These are phyloP conservation scores for Cicer cuneatum DNA, from an alignment of 306 rosid species.

Conservation along the genomic window DNA sequence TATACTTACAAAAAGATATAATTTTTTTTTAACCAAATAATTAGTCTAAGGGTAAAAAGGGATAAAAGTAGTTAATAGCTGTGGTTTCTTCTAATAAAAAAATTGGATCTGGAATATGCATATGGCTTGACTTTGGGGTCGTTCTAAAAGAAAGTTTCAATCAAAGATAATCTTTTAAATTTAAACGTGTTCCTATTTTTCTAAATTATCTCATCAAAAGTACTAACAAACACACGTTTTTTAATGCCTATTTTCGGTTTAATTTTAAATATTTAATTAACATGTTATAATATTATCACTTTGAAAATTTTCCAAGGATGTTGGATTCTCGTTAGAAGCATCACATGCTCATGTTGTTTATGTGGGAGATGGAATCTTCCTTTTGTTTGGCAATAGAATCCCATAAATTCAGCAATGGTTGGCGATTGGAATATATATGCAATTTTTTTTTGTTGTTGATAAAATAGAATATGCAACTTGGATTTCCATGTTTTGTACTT, in stretches of 20 bases:
- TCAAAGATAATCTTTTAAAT: slow-evolving; percentile 14
- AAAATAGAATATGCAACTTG: slow-evolving; percentile 7
- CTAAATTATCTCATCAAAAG: not conserved
- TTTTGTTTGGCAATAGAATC: slow-evolving; percentile 3
- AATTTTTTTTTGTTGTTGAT: not conserved
- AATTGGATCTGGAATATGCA: not conserved
- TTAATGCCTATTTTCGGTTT: not conserved
- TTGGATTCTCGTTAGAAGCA: slow-evolving; percentile 26
- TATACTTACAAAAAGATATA: too few species aligned
- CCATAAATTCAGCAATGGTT: slow-evolving; percentile 30
- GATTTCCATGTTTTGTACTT: slow-evolving; percentile 33
- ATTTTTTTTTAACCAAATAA: too few species aligned
- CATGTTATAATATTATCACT: slow-evolving; percentile 12
- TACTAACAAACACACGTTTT: too few species aligned
- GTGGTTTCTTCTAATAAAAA: not conserved
- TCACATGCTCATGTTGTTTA: slow-evolving; percentile 14
- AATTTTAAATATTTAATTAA: not conserved
- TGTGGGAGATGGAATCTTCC: not conserved
- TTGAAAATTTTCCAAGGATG: slow-evolving; percentile 24
- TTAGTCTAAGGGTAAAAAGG: too few species aligned
- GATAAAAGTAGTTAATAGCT: too few species aligned
- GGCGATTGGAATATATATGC: slow-evolving; percentile 40
- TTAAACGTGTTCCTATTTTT: not conserved
- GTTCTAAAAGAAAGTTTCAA: not conserved
- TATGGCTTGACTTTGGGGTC: not conserved